phyloP scores from a whole-genome alignment of 345 rosid species.

The Eucalyptus decipiens region DNA sequence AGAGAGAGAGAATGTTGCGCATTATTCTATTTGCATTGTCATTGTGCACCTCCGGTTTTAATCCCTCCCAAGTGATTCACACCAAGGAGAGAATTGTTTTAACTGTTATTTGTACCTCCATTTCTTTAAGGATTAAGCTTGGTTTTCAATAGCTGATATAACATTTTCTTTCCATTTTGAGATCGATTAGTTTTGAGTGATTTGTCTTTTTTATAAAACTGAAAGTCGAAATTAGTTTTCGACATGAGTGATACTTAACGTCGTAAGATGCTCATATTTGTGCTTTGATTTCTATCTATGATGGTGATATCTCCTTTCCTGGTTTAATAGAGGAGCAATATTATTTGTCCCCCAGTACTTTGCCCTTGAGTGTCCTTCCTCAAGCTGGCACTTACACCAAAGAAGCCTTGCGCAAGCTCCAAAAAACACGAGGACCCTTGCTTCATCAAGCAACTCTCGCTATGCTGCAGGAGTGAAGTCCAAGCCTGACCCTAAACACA shows the following conservation, averaged over 20 bases:
- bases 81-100: too few species aligned
- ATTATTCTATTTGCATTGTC: too few species aligned
- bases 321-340: background rate
- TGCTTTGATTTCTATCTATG: background rate
- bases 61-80: too few species aligned
- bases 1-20: too few species aligned
- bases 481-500: background rate
- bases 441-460: too few species aligned
- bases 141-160: background rate
- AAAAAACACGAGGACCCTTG: too few species aligned
- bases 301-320: background rate
- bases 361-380: background rate
- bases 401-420: too few species aligned
- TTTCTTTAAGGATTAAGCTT: background rate
- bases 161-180: background rate
- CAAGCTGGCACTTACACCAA: too few species aligned
- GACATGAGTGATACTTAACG: too few species aligned
- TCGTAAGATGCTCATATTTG: too few species aligned
- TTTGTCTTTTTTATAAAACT: background rate
- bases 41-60: too few species aligned
- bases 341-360: background rate
- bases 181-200: background rate
- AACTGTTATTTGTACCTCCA: background rate
- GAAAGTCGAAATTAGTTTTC: too few species aligned
- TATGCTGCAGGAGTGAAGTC: constrained; percentile 5